Conservation (phyloP, 2,329 filamentous ascomycete species). For the Colletotrichum tabaci region DNA sequence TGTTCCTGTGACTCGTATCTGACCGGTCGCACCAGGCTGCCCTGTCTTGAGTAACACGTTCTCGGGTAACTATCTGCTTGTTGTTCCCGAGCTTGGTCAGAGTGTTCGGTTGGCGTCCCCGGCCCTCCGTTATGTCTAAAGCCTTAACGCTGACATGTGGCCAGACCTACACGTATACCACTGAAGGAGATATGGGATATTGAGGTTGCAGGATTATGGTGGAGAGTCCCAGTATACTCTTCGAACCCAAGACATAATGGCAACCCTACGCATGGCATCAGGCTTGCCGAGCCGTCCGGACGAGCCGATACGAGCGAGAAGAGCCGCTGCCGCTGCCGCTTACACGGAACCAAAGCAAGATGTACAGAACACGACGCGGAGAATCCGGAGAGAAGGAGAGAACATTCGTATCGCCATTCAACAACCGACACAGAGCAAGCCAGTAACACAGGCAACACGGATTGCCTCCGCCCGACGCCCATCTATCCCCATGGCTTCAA, state of each 20-base stretch:
- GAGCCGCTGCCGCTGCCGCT: slow-evolving; percentile 41
- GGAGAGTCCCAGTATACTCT: slow-evolving; percentile 38
- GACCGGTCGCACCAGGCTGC: not conserved
- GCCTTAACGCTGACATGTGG: slow-evolving; percentile 20
- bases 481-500: slow-evolving; percentile 45
- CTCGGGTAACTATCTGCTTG: slow-evolving; percentile 45
- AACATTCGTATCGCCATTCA: slow-evolving; percentile 27
- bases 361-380: slow-evolving; percentile 25
- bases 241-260: slow-evolving; percentile 57
- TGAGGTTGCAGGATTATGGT: slow-evolving; percentile 40
- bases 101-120: slow-evolving; percentile 42
- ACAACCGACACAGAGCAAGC: slow-evolving; percentile 44
- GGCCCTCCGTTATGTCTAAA: slow-evolving; percentile 11
- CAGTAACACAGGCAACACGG: slow-evolving; percentile 56
- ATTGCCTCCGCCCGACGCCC: slow-evolving; percentile 50
- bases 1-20: slow-evolving; percentile 9
- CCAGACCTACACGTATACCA: slow-evolving; percentile 29
- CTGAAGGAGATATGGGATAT: slow-evolving; percentile 41
- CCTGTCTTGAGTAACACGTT: slow-evolving; percentile 10
- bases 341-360: slow-evolving; percentile 31
- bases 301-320: slow-evolving; percentile 53
- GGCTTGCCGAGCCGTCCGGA: slow-evolving; percentile 58
- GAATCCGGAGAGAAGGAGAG: slow-evolving; percentile 37
- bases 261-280: slow-evolving; percentile 58
- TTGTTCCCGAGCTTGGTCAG: slow-evolving; percentile 18